Base-by-base conservation (phyloP, 768 basidiomycete species). In the Phaffia australis region DNA sequence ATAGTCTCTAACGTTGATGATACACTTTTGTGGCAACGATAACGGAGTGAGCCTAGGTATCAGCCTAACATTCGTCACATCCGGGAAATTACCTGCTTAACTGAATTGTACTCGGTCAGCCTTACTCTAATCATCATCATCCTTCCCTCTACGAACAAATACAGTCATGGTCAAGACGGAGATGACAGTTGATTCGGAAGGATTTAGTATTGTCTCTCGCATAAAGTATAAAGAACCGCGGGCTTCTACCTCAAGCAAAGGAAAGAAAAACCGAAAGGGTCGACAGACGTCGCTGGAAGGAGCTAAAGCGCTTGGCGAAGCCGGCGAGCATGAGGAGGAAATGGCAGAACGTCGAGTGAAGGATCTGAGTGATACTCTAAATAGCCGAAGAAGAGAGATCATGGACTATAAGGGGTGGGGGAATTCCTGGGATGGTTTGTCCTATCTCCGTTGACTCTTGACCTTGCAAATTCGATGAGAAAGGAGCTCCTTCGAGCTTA, bases 241-340 rank as follows among this genome's bases (percentile, higher is more conserved):
- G 30, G 48, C 11, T 7, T 29, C 47, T 3, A 19, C 48, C 19
- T 42, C 35, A 5, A 42, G 35, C 35, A 61, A 61, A 61, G 49
- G 49, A 3, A 61, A 61, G 48, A 61, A 51, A 48, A 48, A 61
- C 35, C 60, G 60, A 1, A 61, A 61, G 35, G 60, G 60, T 19
- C 23, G 60, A 19, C 30, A 51, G 27, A 61, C 49, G 48, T 51
- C 47, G 19, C 47, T 51, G 60, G 60, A 49, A 7, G 46, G 35
- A 51, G 27, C 48, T 48, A 51, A 61, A 46, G 60, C 49, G 29
- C n/a, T 5, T 14, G 14, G 49, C 14, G 14, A 51, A 23, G 27
- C 42, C 4, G 4, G 52, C 5, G 23, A 23, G 6, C 23, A 32
- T 19, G 15, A 49, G 48, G 27, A 21, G 27, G 47, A 29, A 6